phyloP scores from a whole-genome alignment of 2,329 filamentous ascomycete genomes.

The Fusarium sublunatum region DNA sequence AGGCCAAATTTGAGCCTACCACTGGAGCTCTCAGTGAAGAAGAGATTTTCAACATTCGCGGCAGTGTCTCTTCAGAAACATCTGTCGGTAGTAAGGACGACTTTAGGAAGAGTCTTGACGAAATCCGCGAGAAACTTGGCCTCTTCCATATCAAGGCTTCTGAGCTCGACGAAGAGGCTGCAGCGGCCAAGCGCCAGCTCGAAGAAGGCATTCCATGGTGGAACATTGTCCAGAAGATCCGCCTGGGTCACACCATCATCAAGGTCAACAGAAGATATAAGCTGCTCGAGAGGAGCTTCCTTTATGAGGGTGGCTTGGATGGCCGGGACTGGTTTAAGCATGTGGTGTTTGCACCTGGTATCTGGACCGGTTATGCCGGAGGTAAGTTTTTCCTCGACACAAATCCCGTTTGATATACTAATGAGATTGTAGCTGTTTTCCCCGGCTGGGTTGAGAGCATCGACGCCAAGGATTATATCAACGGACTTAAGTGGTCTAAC shows the following conservation, averaged over 20 bases:
- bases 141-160: slow-evolving; percentile 55
- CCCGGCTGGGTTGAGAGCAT: slow-evolving; percentile 72
- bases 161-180: slow-evolving; percentile 60
- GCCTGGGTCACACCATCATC: slow-evolving; percentile 71
- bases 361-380: slow-evolving; percentile 92
- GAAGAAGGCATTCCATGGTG: slow-evolving; percentile 78
- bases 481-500: slow-evolving; percentile 68
- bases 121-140: slow-evolving; percentile 53
- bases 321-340: slow-evolving; percentile 92
- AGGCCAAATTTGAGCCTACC: slow-evolving; percentile 58
- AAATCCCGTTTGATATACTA: neutral
- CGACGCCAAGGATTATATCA: slow-evolving; percentile 67
- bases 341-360: slow-evolving; percentile 88
- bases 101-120: slow-evolving; percentile 55
- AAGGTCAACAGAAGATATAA: slow-evolving; percentile 85
- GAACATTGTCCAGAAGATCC: slow-evolving; percentile 75
- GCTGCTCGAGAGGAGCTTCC: slow-evolving; percentile 80
- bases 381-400: slow-evolving; percentile 56
- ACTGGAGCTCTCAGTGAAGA: slow-evolving; percentile 42
- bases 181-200: slow-evolving; percentile 56
- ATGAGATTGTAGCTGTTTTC: slow-evolving; percentile 62
- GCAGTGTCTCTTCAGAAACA: slow-evolving; percentile 36
- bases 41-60: slow-evolving; percentile 49
- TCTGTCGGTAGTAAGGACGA: slow-evolving; percentile 52
- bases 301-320: slow-evolving; percentile 81